phyloP scores from a whole-genome alignment of 148 eudicot genomes.

The Diospyros lotus region DNA sequence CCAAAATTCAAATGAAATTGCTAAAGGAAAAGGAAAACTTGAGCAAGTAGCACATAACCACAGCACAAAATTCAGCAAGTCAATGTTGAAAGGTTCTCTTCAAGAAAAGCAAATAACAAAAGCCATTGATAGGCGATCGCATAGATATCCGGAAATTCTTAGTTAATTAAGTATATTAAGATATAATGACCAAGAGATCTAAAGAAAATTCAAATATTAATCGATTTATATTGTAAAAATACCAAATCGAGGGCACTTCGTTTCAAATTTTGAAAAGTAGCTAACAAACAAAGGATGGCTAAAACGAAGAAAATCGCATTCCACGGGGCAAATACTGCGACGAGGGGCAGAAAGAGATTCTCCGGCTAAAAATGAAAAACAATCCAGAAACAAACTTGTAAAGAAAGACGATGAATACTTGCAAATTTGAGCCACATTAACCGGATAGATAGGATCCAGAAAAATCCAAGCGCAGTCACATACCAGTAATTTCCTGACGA shows the following conservation, averaged over 20 bases:
- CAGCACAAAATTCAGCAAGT: not conserved
- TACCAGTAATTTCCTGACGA: conserved; percentile 59
- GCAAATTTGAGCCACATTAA: not conserved
- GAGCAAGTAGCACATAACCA: not conserved
- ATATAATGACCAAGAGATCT: not conserved
- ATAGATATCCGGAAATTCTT: no score
- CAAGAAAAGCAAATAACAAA: no score
- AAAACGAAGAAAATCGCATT: no score
- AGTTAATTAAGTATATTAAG: no score
- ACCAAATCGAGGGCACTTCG: no score
- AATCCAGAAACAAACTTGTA: no score
- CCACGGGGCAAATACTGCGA: no score
- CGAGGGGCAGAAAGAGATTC: no score
- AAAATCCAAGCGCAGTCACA: not conserved
- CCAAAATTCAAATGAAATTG: not conserved
- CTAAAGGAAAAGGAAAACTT: not conserved
- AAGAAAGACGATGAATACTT: not conserved
- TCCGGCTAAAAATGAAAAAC: no score
- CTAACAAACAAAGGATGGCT: no score
- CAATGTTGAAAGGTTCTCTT: not conserved
- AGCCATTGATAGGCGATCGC: no score
- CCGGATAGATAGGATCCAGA: not conserved
- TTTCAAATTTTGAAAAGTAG: no score
- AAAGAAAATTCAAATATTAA: not conserved
- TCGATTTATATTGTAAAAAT: not conserved